Evolutionary conservation across 1,284 basidiomycete genomes (phyloP), one percentile per base, ranked within the genome.

Genomic region (Ustilago shanxiensis): DNA sequence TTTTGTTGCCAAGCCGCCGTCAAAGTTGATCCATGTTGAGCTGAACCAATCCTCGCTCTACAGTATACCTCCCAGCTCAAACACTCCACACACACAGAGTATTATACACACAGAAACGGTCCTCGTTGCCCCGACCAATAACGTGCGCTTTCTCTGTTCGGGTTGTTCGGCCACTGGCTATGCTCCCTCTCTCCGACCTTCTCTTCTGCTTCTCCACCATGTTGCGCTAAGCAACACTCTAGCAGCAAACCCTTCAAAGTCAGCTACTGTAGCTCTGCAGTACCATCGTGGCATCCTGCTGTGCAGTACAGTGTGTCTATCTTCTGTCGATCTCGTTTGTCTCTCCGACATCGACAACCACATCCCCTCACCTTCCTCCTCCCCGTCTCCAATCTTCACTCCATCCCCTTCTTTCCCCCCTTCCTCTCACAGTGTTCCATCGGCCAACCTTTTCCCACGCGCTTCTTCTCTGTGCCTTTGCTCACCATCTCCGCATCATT

Each of bases 271-370:
- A n/a, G n/a, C 55, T 57, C 39, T 24, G 52, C 35, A 18, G 39
- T n/a, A n/a, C 47, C 5, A 9, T 33, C n/a, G 33, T 35, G 9
- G 16, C 39, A 53, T 22, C 28, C n/a, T 26, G 18, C 49, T 50
- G 26, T 16, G 47, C 47, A 13, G 7, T n/a, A n/a, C n/a, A n/a
- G 13, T 5, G 31, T 29, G 22, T 26, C 33, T 22, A 16, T 28
- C 39, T 33, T 28, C 20, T 37, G 37, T 51, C 57, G 49, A 61
- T 67, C 65, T 55, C 26, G 47, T 60, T 55, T 51, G 35, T 50
- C 63, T 54, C 56, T 66, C 64, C 56, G 64, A 60, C 54, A 45
- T 18, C 28, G 31, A 14, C 50, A 50, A 20, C 54, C 24, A n/a
- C 9, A 20, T 49, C 53, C 50, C 45, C 37, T 37, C 47, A 54